phyloP scores from a whole-genome alignment of 2,329 filamentous ascomycete genomes.

The Phaeosphaeria sp. region DNA sequence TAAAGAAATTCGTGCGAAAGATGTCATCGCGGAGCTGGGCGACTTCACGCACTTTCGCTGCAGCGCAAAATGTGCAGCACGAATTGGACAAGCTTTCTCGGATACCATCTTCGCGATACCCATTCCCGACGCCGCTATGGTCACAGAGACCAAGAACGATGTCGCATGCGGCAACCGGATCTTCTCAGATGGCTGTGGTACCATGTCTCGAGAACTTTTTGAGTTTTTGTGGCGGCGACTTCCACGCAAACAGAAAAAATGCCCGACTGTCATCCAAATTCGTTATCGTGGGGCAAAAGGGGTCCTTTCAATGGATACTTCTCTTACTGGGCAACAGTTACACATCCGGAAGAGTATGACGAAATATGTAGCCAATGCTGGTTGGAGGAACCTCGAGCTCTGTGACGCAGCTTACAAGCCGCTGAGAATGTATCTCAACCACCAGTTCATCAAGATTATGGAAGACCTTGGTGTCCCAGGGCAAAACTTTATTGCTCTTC shows the following conservation, averaged over 20 bases:
- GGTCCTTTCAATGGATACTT: conserved; percentile 64
- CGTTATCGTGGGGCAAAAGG: conserved; percentile 76
- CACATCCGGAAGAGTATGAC: conserved; percentile 76
- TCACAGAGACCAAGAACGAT: conserved; percentile 54
- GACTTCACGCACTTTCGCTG: conserved; percentile 57
- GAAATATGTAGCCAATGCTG: conserved; percentile 68
- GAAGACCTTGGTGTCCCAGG: conserved; percentile 73
- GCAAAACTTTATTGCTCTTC: conserved; percentile 68
- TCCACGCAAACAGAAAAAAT: conserved; percentile 48
- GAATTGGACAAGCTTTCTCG: conserved; percentile 74
- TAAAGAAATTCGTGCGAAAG: conserved; percentile 58
- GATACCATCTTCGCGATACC: conserved; percentile 74
- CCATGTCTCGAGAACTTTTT: conserved; percentile 68
- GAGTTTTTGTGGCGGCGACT: conserved; percentile 65
- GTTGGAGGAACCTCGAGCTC: conserved; percentile 66
- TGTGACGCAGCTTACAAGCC: conserved; percentile 73
- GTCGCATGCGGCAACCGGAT: conserved; percentile 63
- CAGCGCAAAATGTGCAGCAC: conserved; percentile 65
- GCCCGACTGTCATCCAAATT: conserved; percentile 66
- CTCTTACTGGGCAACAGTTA: conserved; percentile 63
- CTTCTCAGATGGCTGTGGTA: conserved; percentile 83
- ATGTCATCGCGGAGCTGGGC: conserved; percentile 56
- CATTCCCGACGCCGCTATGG: conserved; percentile 56
- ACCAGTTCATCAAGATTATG: conserved; percentile 83
- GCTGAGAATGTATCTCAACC: conserved; percentile 74